These are phyloP conservation scores for Vararia minispora DNA, from an alignment of 768 basidiomycete species.

Conservation along the genomic window DNA sequence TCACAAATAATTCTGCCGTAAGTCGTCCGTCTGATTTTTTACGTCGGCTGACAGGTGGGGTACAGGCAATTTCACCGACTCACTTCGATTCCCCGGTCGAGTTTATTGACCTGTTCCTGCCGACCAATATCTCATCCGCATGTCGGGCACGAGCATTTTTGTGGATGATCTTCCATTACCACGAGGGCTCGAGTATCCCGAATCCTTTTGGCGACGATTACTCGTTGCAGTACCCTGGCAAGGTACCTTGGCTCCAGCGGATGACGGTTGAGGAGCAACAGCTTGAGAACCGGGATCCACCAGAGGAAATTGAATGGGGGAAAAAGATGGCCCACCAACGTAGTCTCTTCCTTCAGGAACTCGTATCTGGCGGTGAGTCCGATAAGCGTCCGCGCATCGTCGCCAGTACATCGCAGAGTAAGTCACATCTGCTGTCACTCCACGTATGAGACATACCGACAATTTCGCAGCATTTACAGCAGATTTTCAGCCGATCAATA, in stretches of 20 bases:
- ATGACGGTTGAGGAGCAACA: conserved; percentile 43
- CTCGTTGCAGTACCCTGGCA: conserved; percentile 42
- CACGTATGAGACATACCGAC: too few relatives aligned
- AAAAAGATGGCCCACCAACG: conserved; percentile 60
- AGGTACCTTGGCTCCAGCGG: conserved; percentile 49
- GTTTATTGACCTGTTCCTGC: conserved; percentile 79
- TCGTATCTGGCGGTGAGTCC: conserved; percentile 36
- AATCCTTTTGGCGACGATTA: conserved; percentile 73
- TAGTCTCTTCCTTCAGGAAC: conserved; percentile 57
- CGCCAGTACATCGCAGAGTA: too few relatives aligned
- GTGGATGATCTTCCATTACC: conserved; percentile 75
- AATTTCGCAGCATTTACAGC: too few relatives aligned
- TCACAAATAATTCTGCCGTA: conserved; percentile 71
- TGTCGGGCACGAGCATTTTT: conserved; percentile 74
- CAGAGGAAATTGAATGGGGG: conserved; percentile 73
- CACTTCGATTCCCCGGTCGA: conserved; percentile 71
- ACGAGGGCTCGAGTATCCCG: conserved; percentile 49
- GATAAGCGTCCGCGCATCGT: conserved; percentile 24
- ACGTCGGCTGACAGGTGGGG: background rate
- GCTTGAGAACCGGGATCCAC: conserved; percentile 68
- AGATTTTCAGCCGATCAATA: too few relatives aligned
- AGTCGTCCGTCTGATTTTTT: conserved; percentile 21
- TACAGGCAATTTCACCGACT: conserved; percentile 28
- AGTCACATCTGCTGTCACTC: too few relatives aligned
- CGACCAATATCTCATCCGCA: conserved; percentile 56